These are phyloP conservation scores for Citrus sp. DNA, from an alignment of 345 rosid genomes.

Conservation along the genomic window DNA sequence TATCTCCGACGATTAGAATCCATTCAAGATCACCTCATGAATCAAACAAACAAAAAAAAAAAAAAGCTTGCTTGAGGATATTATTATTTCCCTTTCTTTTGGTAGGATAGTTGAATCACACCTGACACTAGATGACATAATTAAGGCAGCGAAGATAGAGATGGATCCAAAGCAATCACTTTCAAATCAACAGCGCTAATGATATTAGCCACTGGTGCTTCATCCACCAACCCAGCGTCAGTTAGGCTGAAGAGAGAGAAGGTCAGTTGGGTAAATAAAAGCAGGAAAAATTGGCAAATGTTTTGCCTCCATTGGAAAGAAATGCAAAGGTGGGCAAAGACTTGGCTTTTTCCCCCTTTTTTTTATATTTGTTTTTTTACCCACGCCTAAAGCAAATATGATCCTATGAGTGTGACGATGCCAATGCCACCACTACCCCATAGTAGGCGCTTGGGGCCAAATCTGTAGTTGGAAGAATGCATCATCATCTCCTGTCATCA, in stretches of 20 bases:
- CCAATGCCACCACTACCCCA: background rate
- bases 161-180: conserved; percentile 7
- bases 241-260: background rate
- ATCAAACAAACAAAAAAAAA: too few relatives aligned
- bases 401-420: background rate
- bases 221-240: background rate
- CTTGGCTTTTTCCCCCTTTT: background rate
- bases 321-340: background rate
- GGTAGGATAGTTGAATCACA: conserved; percentile 20
- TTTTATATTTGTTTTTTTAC: too few relatives aligned
- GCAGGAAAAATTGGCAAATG: background rate
- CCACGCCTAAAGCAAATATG: too few relatives aligned
- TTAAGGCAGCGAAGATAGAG: background rate
- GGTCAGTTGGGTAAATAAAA: background rate
- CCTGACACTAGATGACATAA: too few relatives aligned
- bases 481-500: conserved; percentile 36
- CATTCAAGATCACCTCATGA: too few relatives aligned
- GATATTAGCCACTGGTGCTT: background rate
- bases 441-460: background rate
- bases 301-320: background rate
- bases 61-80: background rate
- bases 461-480: conserved; percentile 8
- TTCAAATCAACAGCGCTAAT: background rate
- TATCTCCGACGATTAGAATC: fast-evolving
- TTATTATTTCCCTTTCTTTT: background rate